Evolutionary conservation across 2,329 filamentous ascomycete genomes (phyloP), one percentile per base, ranked within the genome.

Genomic region (Talaromyces pinophilus): DNA sequence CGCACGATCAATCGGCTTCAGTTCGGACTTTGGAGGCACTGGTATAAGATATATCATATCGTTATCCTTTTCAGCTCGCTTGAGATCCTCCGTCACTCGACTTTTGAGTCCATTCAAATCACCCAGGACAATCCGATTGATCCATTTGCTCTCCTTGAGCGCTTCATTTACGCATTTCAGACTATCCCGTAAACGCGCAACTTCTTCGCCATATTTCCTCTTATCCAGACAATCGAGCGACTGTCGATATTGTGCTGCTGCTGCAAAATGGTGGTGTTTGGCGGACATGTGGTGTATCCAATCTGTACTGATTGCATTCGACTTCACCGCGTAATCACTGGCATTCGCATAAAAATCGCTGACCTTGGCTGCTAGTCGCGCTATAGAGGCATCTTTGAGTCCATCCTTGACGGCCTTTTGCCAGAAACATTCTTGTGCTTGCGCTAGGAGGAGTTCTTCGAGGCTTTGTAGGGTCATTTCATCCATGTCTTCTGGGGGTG

Each of bases 281-380:
- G 94, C 95, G 30, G 91, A 93, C 86, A 96, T 93, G 76, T 98
- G 94, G 78, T 98, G 94, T 71, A 99, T 97, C 95, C 94, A 98
- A 69, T 95, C 91, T 65, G 91, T 93, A 76, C 92, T 95, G 71
- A 98, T 89, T 17, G 92, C 89, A 73, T 97, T 90, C 69, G 93
- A 97, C 77, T 93, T 92, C 75, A 96, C 88, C 10, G 92, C 93
- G 69, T 89, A 90, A 72, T 97, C 94, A 6, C 91, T 89, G 0
- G 93, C 92, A 63, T 89, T 83, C 63, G 88, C 91, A 79, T 98
- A 99, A 52, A 96, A 86, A 74, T 99, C 95, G 2, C 92, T 96
- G 3, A 98, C 93, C 68, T 92, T 88, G 3, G 92, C 92, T 4
- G 95, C 93, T 19, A 99, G 84, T 76, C 96, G 95, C 2, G 95